Evolutionary conservation across 1,284 basidiomycete genomes (phyloP), one percentile per base, ranked within the genome.

Genomic region (Apiotrichum akiyoshidainum): DNA sequence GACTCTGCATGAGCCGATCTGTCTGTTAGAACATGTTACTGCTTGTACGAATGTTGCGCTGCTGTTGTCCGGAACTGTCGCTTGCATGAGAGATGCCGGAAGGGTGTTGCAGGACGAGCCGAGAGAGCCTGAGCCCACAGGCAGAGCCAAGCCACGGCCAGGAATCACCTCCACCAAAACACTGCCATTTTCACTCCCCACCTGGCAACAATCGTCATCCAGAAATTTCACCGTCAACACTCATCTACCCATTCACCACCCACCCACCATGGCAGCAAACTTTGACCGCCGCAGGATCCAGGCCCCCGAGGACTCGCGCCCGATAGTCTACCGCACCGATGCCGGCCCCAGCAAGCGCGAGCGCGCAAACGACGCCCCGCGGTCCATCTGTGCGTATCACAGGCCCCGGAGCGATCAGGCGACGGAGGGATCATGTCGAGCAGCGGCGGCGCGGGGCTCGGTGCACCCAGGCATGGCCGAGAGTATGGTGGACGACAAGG

Each of bases 261-360:
- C 17, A 11, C 40, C 37, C 64, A 41, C 55, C 41, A 68, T 70
- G 67, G 52, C 68, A 17, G 59, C 67, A 41, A 60, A 80, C 49
- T 88, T 90, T 71, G 92, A 96, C 82, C 81, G 93, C 69, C 82
- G 93, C 66, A 85, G 92, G 53, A 85, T 91, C 59, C 90, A 89
- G 66, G 93, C 90, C 0, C 93, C 93, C 17, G 92, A 94, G 70
- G 84, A 87, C 63, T 91, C 87, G 57, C 83, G 81, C 65, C 73
- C 84, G 14, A 89, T 88, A 3, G 66, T 83, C 2, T 92, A 84
- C 68, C 82, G 40, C 5, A 17, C 50, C 31, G 11, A 14, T 3
- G 4, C 42, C 1, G 65, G 69, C 33, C 64, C 72, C 10, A 68
- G 72, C 0, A 59, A 55, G 19, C 53, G 85, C 57, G 82, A 81